Conservation (phyloP, 2,329 filamentous ascomycete genomes). For the Leptodontidium sp. region DNA sequence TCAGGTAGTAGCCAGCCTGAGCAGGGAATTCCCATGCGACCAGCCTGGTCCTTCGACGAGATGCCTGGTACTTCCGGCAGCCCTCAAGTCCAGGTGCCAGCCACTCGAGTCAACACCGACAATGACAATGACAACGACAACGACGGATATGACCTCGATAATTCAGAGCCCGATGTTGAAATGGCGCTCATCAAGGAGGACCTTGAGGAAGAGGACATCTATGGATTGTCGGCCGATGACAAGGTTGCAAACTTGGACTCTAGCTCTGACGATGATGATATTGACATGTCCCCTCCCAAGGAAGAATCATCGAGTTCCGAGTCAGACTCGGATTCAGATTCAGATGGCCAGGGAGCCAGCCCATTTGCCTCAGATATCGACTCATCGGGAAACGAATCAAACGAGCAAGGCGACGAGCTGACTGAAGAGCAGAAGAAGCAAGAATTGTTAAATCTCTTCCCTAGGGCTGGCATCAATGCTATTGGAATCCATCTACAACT, state of each 20-base stretch:
- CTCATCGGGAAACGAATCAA: not conserved
- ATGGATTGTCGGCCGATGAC: not conserved
- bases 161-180: not conserved
- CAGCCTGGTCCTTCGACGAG: not conserved
- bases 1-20: not conserved
- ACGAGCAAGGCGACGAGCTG: not conserved
- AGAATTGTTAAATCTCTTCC: not conserved
- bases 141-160: not conserved
- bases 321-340: not conserved
- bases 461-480: not conserved
- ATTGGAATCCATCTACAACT: slow-evolving; percentile 7
- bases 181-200: not conserved
- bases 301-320: not conserved
- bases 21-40: not conserved
- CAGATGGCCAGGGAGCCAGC: not conserved
- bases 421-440: slow-evolving; percentile 3
- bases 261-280: not conserved
- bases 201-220: not conserved
- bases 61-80: not conserved
- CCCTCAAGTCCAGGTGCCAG: not conserved
- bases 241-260: not conserved
- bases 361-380: not conserved
- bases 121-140: not conserved
- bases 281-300: not conserved
- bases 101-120: not conserved